These are phyloP conservation scores for Funneliformis caledonium DNA, from an alignment of 371 early-diverging fungal genomes.

Conservation along the genomic window DNA sequence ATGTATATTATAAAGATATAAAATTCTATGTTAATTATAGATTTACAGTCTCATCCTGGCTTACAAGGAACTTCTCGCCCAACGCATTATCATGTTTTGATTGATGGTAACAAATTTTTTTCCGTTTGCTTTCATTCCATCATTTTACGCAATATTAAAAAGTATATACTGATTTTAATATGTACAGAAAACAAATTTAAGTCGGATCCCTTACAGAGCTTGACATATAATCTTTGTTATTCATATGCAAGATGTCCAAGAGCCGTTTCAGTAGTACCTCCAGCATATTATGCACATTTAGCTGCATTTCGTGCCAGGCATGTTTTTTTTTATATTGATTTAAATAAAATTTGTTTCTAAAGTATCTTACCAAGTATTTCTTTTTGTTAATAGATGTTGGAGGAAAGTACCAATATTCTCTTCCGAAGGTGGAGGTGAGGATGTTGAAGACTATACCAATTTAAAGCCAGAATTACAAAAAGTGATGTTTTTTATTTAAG, in stretches of 20 bases:
- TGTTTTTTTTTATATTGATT: neutral
- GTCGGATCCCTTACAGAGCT: slow-evolving; percentile 67
- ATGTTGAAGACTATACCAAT: neutral
- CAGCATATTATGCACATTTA: slow-evolving; percentile 78
- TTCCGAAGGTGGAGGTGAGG: neutral
- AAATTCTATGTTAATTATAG: neutral
- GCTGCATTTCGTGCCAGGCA: slow-evolving; percentile 28
- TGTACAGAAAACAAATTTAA: slow-evolving; percentile 60
- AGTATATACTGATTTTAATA: slow-evolving; percentile 46
- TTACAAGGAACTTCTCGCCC: slow-evolving; percentile 84
- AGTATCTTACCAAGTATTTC: neutral
- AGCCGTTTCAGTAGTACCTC: slow-evolving; percentile 78
- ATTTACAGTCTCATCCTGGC: slow-evolving; percentile 80
- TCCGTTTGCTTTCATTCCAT: neutral
- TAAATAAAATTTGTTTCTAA: neutral
- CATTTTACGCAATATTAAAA: neutral
- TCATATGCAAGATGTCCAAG: slow-evolving; percentile 82
- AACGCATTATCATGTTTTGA: slow-evolving; percentile 75
- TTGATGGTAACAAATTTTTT: slow-evolving; percentile 8
- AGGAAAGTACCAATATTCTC: neutral
- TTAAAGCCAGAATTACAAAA: slow-evolving; percentile 17
- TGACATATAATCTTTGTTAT: slow-evolving; percentile 83
- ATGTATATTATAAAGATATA: neutral
- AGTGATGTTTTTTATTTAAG: slow-evolving; percentile 17
- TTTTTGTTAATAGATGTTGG: slow-evolving; percentile 10